phyloP scores from a whole-genome alignment of 2,329 filamentous ascomycete species.

The Neodidymelliopsis sp. region DNA sequence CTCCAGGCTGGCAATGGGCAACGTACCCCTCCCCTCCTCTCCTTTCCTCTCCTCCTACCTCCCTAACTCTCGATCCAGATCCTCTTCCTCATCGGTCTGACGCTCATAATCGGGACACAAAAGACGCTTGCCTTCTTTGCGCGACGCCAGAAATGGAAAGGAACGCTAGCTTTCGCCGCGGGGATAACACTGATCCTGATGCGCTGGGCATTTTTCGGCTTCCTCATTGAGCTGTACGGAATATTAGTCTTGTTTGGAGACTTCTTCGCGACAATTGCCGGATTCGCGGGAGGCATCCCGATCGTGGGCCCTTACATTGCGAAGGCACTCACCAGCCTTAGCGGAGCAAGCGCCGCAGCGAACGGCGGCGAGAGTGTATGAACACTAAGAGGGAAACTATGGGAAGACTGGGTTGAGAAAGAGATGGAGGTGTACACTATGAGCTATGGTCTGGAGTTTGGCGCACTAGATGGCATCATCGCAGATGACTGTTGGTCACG shows the following conservation, averaged over 20 bases:
- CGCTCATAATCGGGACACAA: slow-evolving; percentile 89
- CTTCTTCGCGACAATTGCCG: slow-evolving; percentile 90
- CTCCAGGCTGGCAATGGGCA: slow-evolving; percentile 92
- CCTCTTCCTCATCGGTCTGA: slow-evolving; percentile 95
- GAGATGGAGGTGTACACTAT: neutral
- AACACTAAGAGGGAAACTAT: neutral
- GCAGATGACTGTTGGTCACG: neutral
- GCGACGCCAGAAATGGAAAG: slow-evolving; percentile 88
- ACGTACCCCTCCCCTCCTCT: slow-evolving; percentile 62
- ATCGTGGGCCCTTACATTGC: slow-evolving; percentile 88
- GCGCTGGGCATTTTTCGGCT: slow-evolving; percentile 90
- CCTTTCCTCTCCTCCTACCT: slow-evolving; percentile 7
- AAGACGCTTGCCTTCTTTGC: slow-evolving; percentile 96
- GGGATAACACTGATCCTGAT: slow-evolving; percentile 87
- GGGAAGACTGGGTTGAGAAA: neutral
- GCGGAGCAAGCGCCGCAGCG: slow-evolving; percentile 13
- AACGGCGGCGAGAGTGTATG: slow-evolving; percentile 13
- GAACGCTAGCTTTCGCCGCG: slow-evolving; percentile 84
- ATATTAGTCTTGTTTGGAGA: slow-evolving; percentile 95
- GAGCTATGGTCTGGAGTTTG: neutral
- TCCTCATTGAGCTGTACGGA: slow-evolving; percentile 89
- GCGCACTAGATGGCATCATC: neutral
- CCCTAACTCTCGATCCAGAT: slow-evolving; percentile 65
- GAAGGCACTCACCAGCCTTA: slow-evolving; percentile 70
- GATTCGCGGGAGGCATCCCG: slow-evolving; percentile 84